Evolutionary conservation across 768 basidiomycete genomes (phyloP), one percentile per base, ranked within the genome.

Genomic region (Melanogaster broomeanus): DNA sequence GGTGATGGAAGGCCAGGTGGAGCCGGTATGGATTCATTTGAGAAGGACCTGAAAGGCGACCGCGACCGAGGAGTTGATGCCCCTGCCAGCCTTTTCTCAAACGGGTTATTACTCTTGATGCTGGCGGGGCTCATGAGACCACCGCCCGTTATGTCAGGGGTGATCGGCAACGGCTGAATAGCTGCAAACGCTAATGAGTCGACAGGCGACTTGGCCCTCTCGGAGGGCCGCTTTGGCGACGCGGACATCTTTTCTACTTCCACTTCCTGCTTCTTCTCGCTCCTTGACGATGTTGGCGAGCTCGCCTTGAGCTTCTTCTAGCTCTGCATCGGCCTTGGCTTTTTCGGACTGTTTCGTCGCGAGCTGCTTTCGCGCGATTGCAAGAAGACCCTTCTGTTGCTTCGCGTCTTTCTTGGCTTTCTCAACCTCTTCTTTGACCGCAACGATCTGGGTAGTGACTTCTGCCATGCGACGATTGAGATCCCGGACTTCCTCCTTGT

Each of bases 311-410:
- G 84, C 84, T 42, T 88, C 88, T 57, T 82, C 81, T 9, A 90
- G 71, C 58, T 94, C 93, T 62, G 83, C 83, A 59, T 87, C 81
- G 10, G 74, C 76, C 66, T 83, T 89, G 13, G 78, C 81, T 49
- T 80, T 82, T 61, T 91, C 90, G 0, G 79, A 75, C 67, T 98
- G 96, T 55, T 91, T 88, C 5, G 88, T 83, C 22, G 80, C 81
- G 24, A 98, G 74, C 73, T 98, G 97, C 69, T 99, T 98, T 74
- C 87, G 88, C 6, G 92, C 90, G 65, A 98, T 96, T 5, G 94
- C 94, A 21, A 96, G 78, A 56, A 96, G 77, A 10, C 97, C 97
- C 67, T 93, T 98, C 74, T 98, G 95, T 64, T 97, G 93, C 67
- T 96, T 88, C 2, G 90, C 93, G 45, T 98, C 95, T 72, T 91